phyloP scores from a whole-genome alignment of 2,329 filamentous ascomycete species.

The Penicillium sp. region DNA sequence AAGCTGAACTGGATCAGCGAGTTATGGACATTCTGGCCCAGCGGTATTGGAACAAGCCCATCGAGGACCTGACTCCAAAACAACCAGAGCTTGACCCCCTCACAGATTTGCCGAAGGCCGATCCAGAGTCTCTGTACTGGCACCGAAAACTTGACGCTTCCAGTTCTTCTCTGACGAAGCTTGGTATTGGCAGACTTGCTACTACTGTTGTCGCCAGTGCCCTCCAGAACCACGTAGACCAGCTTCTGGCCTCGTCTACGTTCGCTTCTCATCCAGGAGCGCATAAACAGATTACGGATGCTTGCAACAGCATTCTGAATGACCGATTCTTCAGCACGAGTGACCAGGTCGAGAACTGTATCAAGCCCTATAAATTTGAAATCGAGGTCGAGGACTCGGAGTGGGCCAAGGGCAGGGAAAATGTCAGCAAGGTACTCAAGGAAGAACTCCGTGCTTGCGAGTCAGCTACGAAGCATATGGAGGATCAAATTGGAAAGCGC shows the following conservation, averaged over 20 bases:
- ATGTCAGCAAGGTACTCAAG: conserved; percentile 78
- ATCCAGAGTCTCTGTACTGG: conserved; percentile 87
- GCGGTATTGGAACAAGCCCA: conserved; percentile 95
- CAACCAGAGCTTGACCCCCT: conserved; percentile 72
- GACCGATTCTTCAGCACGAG: conserved; percentile 96
- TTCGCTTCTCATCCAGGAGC: conserved; percentile 92
- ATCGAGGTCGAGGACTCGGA: conserved; percentile 92
- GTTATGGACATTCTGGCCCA: conserved; percentile 91
- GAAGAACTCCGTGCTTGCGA: conserved; percentile 86
- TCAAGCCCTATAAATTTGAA: conserved; percentile 98
- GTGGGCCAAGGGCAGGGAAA: conserved; percentile 83
- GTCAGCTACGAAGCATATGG: conserved; percentile 72
- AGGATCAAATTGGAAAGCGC: conserved; percentile 75
- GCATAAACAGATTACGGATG: conserved; percentile 87
- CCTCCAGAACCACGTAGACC: conserved; percentile 82
- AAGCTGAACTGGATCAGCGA: conserved; percentile 89
- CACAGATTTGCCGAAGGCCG: conserved; percentile 78
- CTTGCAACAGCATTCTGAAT: conserved; percentile 84
- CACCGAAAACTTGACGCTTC: conserved; percentile 92
- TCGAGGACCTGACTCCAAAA: conserved; percentile 74
- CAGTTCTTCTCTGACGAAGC: conserved; percentile 84
- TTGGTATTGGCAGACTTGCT: conserved; percentile 88
- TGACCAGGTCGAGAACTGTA: conserved; percentile 97
- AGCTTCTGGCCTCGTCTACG: conserved; percentile 75
- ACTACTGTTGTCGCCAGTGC: conserved; percentile 87